Conservation (phyloP, 2,329 filamentous ascomycete species). For the Beauveria scarabaeidicola region DNA sequence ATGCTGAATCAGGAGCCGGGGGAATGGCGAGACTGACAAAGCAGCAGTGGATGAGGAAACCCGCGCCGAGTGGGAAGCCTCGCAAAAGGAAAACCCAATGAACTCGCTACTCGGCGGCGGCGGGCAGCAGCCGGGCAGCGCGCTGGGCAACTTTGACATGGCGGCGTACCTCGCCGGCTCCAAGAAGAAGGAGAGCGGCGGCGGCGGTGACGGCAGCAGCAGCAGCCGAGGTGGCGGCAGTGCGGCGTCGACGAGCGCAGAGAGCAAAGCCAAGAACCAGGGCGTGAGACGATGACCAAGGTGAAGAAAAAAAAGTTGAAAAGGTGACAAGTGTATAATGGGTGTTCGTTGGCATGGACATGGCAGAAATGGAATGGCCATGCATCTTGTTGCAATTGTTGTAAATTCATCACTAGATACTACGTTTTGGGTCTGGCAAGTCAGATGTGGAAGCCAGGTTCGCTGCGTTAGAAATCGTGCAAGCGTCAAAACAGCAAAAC, state of each 20-base stretch:
- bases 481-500: not conserved
- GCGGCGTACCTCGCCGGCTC: constrained; percentile 54
- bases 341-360: no score
- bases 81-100: constrained; percentile 69
- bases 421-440: no score
- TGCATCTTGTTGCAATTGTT: no score
- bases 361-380: no score
- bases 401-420: no score
- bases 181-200: constrained; percentile 30
- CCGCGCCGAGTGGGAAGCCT: constrained; percentile 83
- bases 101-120: constrained; percentile 42
- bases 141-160: constrained; percentile 52
- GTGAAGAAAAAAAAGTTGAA: not conserved
- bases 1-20: no score
- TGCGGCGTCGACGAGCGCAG: constrained; percentile 16
- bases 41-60: constrained; percentile 88
- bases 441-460: no score
- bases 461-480: not conserved
- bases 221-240: constrained; percentile 5
- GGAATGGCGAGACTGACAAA: constrained; percentile 10
- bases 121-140: constrained; percentile 27
- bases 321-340: not conserved
- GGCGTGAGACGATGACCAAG: constrained; percentile 28
- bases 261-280: constrained; percentile 29
- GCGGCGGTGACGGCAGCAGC: constrained; percentile 16